A percentile compares a stretch with the other conserved stretches of the same genome.
phyloP scores from a whole-genome alignment of 2,329 filamentous ascomycete species.

The Calonectria pteridis region DNA sequence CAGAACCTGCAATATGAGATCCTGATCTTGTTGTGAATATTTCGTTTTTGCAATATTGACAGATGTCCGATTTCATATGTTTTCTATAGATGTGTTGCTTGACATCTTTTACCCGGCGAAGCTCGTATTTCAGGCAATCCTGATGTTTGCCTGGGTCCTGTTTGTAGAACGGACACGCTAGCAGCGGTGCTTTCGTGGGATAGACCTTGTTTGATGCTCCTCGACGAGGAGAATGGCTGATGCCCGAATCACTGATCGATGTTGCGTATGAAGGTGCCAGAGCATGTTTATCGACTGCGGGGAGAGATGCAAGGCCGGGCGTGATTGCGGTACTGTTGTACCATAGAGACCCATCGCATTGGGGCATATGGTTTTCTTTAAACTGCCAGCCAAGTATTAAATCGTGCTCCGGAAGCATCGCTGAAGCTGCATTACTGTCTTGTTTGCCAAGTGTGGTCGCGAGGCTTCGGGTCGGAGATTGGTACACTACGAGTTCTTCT shows the following conservation, averaged over 20 bases:
- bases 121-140: not conserved
- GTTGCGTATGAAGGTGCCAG: not conserved
- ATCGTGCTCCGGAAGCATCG: too few relatives aligned
- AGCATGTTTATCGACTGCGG: not conserved
- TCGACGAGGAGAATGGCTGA: not conserved
- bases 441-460: too few relatives aligned
- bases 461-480: not conserved
- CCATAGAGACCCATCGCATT: not conserved
- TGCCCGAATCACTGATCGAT: not conserved
- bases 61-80: not conserved
- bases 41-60: not conserved
- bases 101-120: not conserved
- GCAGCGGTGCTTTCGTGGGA: not conserved
- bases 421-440: rapidly evolving
- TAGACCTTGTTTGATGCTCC: rapidly evolving
- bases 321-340: not conserved
- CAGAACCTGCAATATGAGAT: too few relatives aligned
- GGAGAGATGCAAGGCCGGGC: too few relatives aligned
- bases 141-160: not conserved
- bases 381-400: too few relatives aligned
- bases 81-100: slow-evolving; percentile 2
- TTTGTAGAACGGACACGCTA: slow-evolving; percentile 2
- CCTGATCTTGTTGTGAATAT: not conserved
- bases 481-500: too few relatives aligned
- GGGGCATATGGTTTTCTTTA: too few relatives aligned